Percentiles rank a stretch among this genome's conserved stretches.
Evolutionary conservation across 2,329 filamentous ascomycete species (phyloP).

Genomic region (Penicillium sp.): DNA sequence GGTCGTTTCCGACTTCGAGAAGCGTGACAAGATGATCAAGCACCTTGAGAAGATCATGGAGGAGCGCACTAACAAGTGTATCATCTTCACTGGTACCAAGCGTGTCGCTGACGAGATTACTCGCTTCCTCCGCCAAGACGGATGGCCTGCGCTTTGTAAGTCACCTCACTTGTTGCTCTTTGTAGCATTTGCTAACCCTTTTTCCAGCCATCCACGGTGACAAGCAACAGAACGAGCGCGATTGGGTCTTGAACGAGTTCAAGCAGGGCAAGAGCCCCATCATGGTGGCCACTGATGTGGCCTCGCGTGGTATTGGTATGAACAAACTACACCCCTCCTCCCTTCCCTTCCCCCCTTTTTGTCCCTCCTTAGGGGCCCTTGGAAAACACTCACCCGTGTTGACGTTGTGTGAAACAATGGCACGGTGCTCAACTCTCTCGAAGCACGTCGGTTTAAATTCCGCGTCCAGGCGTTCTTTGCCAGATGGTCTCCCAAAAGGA

Average conservation of each 20-base stretch:
- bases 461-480: slow-evolving; percentile 81
- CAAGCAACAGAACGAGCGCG: slow-evolving; percentile 99
- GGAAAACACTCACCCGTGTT: slow-evolving; percentile 48
- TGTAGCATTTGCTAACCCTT: slow-evolving; percentile 38
- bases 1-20: slow-evolving; percentile 93
- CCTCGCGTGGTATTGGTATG: slow-evolving; percentile 99
- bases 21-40: slow-evolving; percentile 96
- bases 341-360: slow-evolving; percentile 34
- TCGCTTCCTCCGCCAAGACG: slow-evolving; percentile 93
- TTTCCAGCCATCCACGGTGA: slow-evolving; percentile 88
- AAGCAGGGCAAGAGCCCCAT: slow-evolving; percentile 99
- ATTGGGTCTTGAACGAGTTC: slow-evolving; percentile 99
- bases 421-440: slow-evolving; percentile 85
- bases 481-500: slow-evolving; percentile 77
- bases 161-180: slow-evolving; percentile 32
- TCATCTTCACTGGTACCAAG: slow-evolving; percentile 85
- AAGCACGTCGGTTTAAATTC: slow-evolving; percentile 86
- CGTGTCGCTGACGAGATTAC: slow-evolving; percentile 98
- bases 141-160: slow-evolving; percentile 95
- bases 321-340: slow-evolving; percentile 60
- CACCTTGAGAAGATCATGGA: slow-evolving; percentile 98
- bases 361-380: slow-evolving; percentile 30
- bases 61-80: slow-evolving; percentile 88
- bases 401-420: slow-evolving; percentile 61
- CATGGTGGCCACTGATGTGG: slow-evolving; percentile 99